Evolutionary conservation across 2,329 filamentous ascomycete species (phyloP), one percentile per base, ranked within the genome.

Genomic region (Aquanectria penicillioides): DNA sequence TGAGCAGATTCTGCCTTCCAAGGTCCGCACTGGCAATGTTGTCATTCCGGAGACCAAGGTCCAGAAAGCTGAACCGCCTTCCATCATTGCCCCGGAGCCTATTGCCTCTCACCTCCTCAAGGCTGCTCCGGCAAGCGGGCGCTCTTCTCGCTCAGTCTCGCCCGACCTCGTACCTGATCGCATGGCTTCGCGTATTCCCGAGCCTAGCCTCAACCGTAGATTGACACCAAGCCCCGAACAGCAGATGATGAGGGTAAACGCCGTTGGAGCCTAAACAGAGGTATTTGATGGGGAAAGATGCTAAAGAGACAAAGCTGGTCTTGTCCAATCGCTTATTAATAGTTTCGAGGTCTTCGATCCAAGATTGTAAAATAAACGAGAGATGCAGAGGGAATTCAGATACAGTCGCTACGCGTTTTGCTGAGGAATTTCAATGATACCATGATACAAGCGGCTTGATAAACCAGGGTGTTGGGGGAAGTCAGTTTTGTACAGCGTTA

Each of bases 151-250:
- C 33, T 85, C 83, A 18, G 78, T 82, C 22, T 87, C 85, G 4
- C 84, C 84, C 1, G 86, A 89, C 41, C 75, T 89, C 41, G 71
- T 88, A n/a, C 86, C 85, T 11, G 86, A 89, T 69, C 80, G 85
- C 50, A 88, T 87, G 85, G 83, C 83, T 6, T 83, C 84, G 54
- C 81, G 85, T 50, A 81, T 86, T 34, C 78, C 80, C 9, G 81
- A 83, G 54, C 79, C 81, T 9, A 74, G 73, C 15, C 73, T 83
- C 34, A 75, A 71, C 66, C 70, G 74, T 52, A 75, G 81, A 22
- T 66, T 83, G 61, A 84, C 82, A 7, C 82, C 82, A 2, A 81
- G 78, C 52, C 81, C 80, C 5, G 81, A 83, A 69, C 68, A 76
- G 65, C 78, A 82, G 73, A 63, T 69, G 60, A 63, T 70, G 48